A percentile compares a stretch with the other conserved stretches of the same genome.
phyloP scores from a whole-genome alignment of 2,329 filamentous ascomycete genomes.

The Colletotrichum destructivum region DNA sequence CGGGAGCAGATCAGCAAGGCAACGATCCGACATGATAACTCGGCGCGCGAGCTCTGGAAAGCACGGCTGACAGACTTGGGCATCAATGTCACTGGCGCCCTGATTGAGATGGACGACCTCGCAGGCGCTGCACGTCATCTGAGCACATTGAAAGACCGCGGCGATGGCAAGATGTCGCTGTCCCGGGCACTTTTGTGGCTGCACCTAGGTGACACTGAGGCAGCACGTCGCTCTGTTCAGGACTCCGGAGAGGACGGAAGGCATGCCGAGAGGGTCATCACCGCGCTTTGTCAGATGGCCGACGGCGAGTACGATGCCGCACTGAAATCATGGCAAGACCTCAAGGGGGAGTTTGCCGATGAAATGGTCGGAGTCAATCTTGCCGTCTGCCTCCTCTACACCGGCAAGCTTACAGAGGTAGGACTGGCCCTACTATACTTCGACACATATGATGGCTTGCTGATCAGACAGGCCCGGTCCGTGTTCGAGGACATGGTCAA shows the following conservation, averaged over 20 bases:
- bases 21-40: conserved; percentile 60
- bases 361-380: conserved; percentile 86
- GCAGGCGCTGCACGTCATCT: conserved; percentile 85
- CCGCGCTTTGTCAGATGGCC: conserved; percentile 83
- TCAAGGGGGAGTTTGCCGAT: conserved; percentile 61
- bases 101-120: conserved; percentile 91
- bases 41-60: conserved; percentile 78
- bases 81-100: conserved; percentile 73
- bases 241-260: conserved; percentile 49
- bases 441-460: conserved; percentile 29
- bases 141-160: conserved; percentile 64
- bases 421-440: conserved; percentile 35
- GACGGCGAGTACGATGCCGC: conserved; percentile 81
- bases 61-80: conserved; percentile 82
- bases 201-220: conserved; percentile 81
- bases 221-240: conserved; percentile 71
- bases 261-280: conserved; percentile 65
- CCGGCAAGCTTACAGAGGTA: conserved; percentile 81
- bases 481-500: conserved; percentile 78
- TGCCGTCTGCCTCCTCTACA: conserved; percentile 88
- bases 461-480: conserved; percentile 69
- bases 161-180: conserved; percentile 59
- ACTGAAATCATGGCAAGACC: conserved; percentile 71
- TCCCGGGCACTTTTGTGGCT: conserved; percentile 80
- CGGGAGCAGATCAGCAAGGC: conserved; percentile 71